These are phyloP conservation scores for Calvatia gigantea DNA, from an alignment of 768 basidiomycete genomes.

Conservation along the genomic window DNA sequence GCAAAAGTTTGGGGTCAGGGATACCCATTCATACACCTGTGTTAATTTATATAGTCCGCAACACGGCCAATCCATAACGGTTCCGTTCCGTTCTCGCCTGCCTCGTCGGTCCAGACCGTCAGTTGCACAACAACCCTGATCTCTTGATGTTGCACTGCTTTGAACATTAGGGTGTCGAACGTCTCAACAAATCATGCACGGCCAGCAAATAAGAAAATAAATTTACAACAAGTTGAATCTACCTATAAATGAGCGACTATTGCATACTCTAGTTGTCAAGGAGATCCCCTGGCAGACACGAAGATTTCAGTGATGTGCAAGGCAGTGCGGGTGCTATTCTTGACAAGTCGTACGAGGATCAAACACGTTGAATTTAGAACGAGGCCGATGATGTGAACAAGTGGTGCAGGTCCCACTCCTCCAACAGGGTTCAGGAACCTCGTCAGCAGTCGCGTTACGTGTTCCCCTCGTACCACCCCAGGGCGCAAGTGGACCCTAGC, in stretches of 20 bases:
- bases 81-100: conserved; percentile 4
- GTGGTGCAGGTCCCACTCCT: not conserved
- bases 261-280: not conserved
- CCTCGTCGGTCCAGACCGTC: conserved; percentile 3
- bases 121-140: conserved; percentile 8
- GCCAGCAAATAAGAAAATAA: not conserved
- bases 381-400: not conserved
- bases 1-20: conserved; percentile 14
- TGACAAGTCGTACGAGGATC: conserved; percentile 5
- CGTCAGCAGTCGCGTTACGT: too few species aligned
- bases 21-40: not conserved
- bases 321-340: not conserved
- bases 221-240: conserved; percentile 2
- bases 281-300: not conserved
- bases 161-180: not conserved
- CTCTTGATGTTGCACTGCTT: not conserved
- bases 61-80: not conserved
- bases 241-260: too few species aligned
- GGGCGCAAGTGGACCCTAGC: too few species aligned
- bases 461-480: too few species aligned
- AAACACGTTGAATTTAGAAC: not conserved
- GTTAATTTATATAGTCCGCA: not conserved
- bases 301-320: not conserved
- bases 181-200: not conserved
- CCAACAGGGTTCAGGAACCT: too few species aligned